Percentiles rank a stretch among this genome's conserved stretches.
These are phyloP conservation scores for Scutellaria barbata DNA, from an alignment of 257 asterid species.

Conservation along the genomic window DNA sequence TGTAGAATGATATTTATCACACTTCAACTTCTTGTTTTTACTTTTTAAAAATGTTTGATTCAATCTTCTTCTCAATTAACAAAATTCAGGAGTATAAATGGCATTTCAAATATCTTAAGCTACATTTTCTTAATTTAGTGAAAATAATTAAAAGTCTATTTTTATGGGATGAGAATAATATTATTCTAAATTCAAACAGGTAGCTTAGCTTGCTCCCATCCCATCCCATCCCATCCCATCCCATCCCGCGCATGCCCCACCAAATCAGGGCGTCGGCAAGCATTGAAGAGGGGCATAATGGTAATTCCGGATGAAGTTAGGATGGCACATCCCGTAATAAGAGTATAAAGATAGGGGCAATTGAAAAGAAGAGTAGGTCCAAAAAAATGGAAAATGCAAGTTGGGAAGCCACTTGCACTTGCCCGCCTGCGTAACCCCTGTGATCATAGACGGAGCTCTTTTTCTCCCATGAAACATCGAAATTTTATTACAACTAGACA, in stretches of 20 bases:
- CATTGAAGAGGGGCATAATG: conserved; percentile 19
- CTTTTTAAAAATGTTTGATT: no score
- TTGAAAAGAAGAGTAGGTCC: conserved; percentile 42
- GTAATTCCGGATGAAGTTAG: conserved; percentile 14
- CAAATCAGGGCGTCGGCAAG: conserved; percentile 34
- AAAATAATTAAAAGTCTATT: no score
- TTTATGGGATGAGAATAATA: no score
- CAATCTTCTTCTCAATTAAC: no score
- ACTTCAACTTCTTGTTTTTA: no score
- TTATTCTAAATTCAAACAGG: no score
- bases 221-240: no score
- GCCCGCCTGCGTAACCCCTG: conserved; percentile 29
- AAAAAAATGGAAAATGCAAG: conserved; percentile 49
- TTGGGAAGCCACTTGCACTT: conserved; percentile 71
- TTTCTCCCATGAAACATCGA: conserved; percentile 37
- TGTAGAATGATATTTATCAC: no score
- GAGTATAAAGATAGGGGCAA: conserved; percentile 27
- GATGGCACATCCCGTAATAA: conserved; percentile 44
- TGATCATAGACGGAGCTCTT: not conserved
- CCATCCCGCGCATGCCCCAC: conserved; percentile 19
- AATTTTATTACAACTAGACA: conserved; percentile 48
- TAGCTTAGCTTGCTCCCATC: no score
- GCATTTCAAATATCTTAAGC: no score
- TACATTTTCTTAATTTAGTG: no score
- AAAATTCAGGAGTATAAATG: no score